Conservation (phyloP, 768 basidiomycete species). For the Collybiopsis luxurians region DNA sequence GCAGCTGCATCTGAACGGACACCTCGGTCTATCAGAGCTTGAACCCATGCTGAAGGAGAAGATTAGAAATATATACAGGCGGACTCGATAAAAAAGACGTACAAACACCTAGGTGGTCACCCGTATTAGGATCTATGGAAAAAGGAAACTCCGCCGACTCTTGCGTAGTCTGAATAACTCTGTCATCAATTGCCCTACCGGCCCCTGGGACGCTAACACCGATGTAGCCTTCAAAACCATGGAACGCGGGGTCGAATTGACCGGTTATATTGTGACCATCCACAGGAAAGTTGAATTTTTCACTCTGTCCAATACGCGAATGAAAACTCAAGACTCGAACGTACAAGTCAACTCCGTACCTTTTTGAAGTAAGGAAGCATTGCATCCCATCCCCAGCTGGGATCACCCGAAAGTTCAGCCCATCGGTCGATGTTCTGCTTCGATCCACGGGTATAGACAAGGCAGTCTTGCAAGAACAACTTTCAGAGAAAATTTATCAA, state of each 20-base stretch:
- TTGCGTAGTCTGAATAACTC: slow-evolving; percentile 25
- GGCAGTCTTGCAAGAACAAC: slow-evolving; percentile 9
- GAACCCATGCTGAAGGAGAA: slow-evolving; percentile 17
- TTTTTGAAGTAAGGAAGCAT: slow-evolving; percentile 16
- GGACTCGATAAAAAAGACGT: background rate
- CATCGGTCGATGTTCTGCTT: slow-evolving; percentile 17
- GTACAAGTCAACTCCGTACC: slow-evolving; percentile 8
- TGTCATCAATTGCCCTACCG: slow-evolving; percentile 21
- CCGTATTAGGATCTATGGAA: slow-evolving; percentile 27
- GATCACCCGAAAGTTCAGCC: slow-evolving; percentile 15
- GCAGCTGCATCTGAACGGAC: slow-evolving; percentile 28
- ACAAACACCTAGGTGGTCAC: slow-evolving; percentile 30
- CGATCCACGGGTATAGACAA: slow-evolving; percentile 19
- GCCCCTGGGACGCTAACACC: slow-evolving; percentile 28
- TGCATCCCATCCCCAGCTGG: slow-evolving; percentile 19
- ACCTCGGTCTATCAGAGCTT: slow-evolving; percentile 22
- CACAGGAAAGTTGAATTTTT: slow-evolving; percentile 17
- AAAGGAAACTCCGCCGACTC: slow-evolving; percentile 20
- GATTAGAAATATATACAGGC: background rate
- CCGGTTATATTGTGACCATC: slow-evolving; percentile 20
- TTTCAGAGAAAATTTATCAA: background rate
- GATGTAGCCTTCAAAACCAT: slow-evolving; percentile 24
- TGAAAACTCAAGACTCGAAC: too few species aligned
- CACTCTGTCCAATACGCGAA: slow-evolving; percentile 16
- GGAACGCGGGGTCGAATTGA: slow-evolving; percentile 20